Percentiles rank a stretch among this genome's conserved stretches.
Evolutionary conservation across 1,284 basidiomycete species (phyloP).

Genomic region (Puccinia triticina): DNA sequence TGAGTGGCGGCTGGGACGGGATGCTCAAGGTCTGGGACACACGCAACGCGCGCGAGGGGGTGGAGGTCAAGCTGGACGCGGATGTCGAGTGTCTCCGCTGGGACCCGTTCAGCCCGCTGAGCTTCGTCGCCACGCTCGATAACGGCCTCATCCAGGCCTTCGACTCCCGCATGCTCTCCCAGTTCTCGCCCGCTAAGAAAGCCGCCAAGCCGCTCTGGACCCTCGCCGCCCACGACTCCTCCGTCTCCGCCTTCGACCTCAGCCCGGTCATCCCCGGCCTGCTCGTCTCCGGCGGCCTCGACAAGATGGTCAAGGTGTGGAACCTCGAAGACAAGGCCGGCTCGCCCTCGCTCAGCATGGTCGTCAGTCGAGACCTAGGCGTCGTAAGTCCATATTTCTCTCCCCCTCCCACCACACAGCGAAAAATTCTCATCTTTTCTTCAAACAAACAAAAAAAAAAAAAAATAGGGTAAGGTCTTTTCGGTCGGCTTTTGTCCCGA

Average conservation of each 20-base stretch:
- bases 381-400: conserved; percentile 78
- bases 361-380: conserved; percentile 86
- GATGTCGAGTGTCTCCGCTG: conserved; percentile 93
- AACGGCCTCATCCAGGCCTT: conserved; percentile 89
- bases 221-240: conserved; percentile 90
- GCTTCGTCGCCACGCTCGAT: conserved; percentile 82
- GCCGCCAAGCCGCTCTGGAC: conserved; percentile 72
- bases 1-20: conserved; percentile 92
- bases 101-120: conserved; percentile 89
- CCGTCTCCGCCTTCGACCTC: conserved; percentile 85
- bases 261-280: conserved; percentile 89
- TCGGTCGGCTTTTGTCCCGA: conserved; percentile 87
- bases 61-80: conserved; percentile 76
- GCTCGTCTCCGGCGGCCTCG: conserved; percentile 87
- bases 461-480: conserved; percentile 85
- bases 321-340: conserved; percentile 72
- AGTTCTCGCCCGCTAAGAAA: conserved; percentile 61
- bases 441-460: no score
- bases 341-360: conserved; percentile 80
- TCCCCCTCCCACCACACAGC: no score
- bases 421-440: background rate
- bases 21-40: conserved; percentile 92
- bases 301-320: conserved; percentile 84
- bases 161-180: conserved; percentile 79
- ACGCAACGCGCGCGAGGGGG: conserved; percentile 74